Evolutionary conservation across 768 basidiomycete species (phyloP).

Genomic region (Tephrocybe sp.): DNA sequence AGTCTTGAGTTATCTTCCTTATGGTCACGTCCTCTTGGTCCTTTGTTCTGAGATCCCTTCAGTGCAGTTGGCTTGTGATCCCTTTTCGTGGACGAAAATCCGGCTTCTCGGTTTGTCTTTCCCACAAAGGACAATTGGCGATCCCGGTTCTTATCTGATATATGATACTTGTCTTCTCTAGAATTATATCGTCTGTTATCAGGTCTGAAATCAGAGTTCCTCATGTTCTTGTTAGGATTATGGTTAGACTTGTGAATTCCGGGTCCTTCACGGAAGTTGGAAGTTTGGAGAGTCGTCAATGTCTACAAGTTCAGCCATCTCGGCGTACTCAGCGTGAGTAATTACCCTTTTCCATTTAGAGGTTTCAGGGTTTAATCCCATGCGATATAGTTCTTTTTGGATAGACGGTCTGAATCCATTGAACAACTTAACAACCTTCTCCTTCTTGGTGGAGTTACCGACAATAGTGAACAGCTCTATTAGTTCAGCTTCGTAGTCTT

Average conservation of each 20-base stretch:
- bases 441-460: constrained; percentile 20
- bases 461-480: constrained; percentile 26
- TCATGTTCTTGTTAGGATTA: too few relatives aligned
- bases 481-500: constrained; percentile 28
- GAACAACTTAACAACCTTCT: constrained; percentile 33
- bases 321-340: constrained; percentile 20
- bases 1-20: neutral
- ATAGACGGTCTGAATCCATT: constrained; percentile 24
- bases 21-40: neutral
- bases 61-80: neutral
- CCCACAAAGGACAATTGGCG: too few relatives aligned
- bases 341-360: constrained; percentile 25
- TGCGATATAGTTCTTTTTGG: constrained; percentile 24
- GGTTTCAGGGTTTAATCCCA: constrained; percentile 23
- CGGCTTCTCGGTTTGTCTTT: neutral
- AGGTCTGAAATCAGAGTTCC: too few relatives aligned
- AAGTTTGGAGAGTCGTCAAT: neutral
- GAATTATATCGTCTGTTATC: too few relatives aligned
- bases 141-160: too few relatives aligned
- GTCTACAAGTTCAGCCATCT: constrained; percentile 18
- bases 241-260: too few relatives aligned
- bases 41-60: neutral
- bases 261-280: too few relatives aligned
- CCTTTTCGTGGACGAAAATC: neutral
- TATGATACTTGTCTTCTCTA: too few relatives aligned